Conservation (phyloP, 1,139 yeast genomes). For the Yamadazyma atmosphaerica region DNA sequence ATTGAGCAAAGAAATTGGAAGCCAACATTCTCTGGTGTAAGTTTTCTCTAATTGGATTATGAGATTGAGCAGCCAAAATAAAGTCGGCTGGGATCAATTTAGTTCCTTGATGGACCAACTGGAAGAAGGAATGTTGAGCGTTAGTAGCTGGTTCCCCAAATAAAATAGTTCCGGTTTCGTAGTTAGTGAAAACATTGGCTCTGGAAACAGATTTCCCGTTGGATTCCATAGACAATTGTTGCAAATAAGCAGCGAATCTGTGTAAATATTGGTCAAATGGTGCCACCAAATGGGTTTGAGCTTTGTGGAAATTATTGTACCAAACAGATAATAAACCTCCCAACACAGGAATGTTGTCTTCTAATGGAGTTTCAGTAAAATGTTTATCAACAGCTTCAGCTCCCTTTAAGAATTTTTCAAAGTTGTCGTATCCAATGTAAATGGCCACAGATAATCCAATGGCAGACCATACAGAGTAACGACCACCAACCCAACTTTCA, state of each 20-base stretch:
- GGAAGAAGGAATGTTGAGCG: constrained; percentile 99
- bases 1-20: constrained; percentile 96
- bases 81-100: constrained; percentile 96
- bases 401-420: constrained; percentile 88
- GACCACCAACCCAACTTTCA: constrained; percentile 98
- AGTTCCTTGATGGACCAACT: constrained; percentile 98
- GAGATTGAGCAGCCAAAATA: constrained; percentile 95
- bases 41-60: constrained; percentile 93
- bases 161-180: constrained; percentile 92
- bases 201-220: constrained; percentile 97
- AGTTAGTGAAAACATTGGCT: constrained; percentile 84
- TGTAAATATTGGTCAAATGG: constrained; percentile 98
- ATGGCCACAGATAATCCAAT: constrained; percentile 94
- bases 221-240: constrained; percentile 98
- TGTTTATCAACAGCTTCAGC: constrained; percentile 97
- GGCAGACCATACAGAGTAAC: constrained; percentile 99
- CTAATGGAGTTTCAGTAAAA: constrained; percentile 79
- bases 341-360: constrained; percentile 85
- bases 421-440: constrained; percentile 93
- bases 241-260: constrained; percentile 98
- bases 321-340: constrained; percentile 95
- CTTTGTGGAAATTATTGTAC: constrained; percentile 97
- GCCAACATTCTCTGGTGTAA: constrained; percentile 97
- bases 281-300: constrained; percentile 97
- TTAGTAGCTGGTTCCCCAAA: constrained; percentile 99